Evolutionary conservation across 768 basidiomycete genomes (phyloP), one percentile per base, ranked within the genome.

Genomic region (Xerocomellus amylosporus): DNA sequence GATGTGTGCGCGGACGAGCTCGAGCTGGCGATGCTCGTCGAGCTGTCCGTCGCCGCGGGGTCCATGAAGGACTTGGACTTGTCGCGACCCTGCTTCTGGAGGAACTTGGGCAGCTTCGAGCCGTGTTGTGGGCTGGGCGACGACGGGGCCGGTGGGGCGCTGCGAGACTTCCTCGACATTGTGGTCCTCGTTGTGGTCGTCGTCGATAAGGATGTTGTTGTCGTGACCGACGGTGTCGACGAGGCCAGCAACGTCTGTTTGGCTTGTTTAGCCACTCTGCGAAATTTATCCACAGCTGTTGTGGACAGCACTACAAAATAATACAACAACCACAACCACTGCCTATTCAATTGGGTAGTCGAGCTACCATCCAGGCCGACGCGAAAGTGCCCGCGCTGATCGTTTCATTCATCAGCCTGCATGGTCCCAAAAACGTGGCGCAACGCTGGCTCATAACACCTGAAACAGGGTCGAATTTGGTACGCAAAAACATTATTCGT

Each of bases 61-160:
- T 77, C 75, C 53, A 70, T 64, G 66, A 78, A 69, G 22, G 84
- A 82, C 71, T 77, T 82, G 20, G 82, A 79, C 56, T 85, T 74
- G 72, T 87, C 86, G 42, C 85, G 78, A 31, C 70, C 65, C 63
- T 81, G 78, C 56, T 85, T 87, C 64, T 87, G 84, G 9, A 88
- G 75, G 62, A 88, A 86, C 65, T 80, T 86, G 64, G 85, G 76
- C 5, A 88, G 72, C 68, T 85, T 87, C 34, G 83, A 81, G 50
- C 71, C 58, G 63, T 75, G 75, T 26, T 73, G 64, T 40, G 72
- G 67, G 37, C 71, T 64, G 26, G 80, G 75, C 41, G 79, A 73
- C 46, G 76, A 67, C 49, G 79, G 70, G 26, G 74, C 67, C 39
- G 75, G 70, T 14, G 76, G 70, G 20, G 74, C 70, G 50, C 73